Base-by-base conservation (phyloP, 495 filamentous ascomycete species). In the Penicillium desertorum region DNA sequence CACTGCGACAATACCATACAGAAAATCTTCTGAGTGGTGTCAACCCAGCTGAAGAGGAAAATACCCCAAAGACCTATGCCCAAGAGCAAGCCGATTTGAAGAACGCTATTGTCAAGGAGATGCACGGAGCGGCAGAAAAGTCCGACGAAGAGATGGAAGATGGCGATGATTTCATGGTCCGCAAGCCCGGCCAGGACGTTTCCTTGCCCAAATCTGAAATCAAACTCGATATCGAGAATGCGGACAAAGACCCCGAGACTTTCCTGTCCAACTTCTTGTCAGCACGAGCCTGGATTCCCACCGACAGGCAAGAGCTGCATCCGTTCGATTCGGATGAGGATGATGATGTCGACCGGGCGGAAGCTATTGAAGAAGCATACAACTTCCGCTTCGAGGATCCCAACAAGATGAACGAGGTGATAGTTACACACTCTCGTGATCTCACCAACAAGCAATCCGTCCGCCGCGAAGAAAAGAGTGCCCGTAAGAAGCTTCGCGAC, bases 321-420 rank as follows among this genome's bases (percentile, higher is more conserved):
- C 88, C 91, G 8, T 87, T 98, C 51, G 91, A 97, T 56, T 95
- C 91, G 0, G 94, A 98, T 61, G 94, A 97, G 52, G 89, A 88
- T 20, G 89, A 93, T 50, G 88, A 92, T 29, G 88, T 92, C 47
- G 78, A 84, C 14, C 81, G 85, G 25, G 92, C 93, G 34, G 94
- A 98, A 25, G 83, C 83, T 27, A 92, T 91, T 61, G 94, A 98
- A 69, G 81, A 87, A 52, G 92, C 91, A n/a, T 98, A 95, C 76
- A 98, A 98, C 71, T 77, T 96, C 71, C 88, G 94, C 23, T 98
- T 98, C 64, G 94, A 98, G 65, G 88, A 98, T 63, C 91, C 94
- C 1, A 80, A 79, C 62, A 88, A 86, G 60, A 82, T 88, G 58
- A 96, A 96, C 61, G 90, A 96, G 65, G 84, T 87, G 50, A 69